Conservation (phyloP, 441 rosid species). For the Hura crepitans region DNA sequence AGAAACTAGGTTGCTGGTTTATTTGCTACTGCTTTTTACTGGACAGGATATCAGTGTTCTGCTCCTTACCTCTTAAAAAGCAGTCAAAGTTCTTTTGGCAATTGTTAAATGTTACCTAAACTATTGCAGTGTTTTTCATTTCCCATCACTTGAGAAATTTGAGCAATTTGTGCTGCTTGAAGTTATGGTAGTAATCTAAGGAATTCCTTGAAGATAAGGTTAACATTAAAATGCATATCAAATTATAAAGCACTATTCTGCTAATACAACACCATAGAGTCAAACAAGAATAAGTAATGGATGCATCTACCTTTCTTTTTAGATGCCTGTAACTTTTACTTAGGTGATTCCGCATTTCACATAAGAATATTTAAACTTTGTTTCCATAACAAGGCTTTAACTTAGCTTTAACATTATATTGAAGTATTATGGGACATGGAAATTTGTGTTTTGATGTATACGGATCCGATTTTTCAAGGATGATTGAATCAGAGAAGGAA, state of each 20-base stretch:
- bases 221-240: neutral
- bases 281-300: neutral
- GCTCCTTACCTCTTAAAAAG: conserved; percentile 2
- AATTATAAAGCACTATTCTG: neutral
- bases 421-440: neutral
- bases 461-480: neutral
- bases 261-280: neutral
- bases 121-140: neutral
- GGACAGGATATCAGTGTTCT: neutral
- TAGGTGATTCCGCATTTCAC: neutral
- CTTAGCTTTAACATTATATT: neutral
- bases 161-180: conserved; percentile 1
- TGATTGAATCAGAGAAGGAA: neutral
- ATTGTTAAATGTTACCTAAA: neutral
- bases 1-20: neutral
- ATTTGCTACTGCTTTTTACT: neutral
- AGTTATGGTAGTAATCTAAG: neutral
- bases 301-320: neutral
- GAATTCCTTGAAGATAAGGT: neutral
- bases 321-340: neutral
- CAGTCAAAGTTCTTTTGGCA: neutral
- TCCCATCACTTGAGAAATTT: neutral
- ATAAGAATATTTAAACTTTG: neutral
- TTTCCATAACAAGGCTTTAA: neutral
- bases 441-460: no score